These are phyloP conservation scores for Spongispora temasekensis DNA, from an alignment of 1,284 basidiomycete species.

Conservation along the genomic window DNA sequence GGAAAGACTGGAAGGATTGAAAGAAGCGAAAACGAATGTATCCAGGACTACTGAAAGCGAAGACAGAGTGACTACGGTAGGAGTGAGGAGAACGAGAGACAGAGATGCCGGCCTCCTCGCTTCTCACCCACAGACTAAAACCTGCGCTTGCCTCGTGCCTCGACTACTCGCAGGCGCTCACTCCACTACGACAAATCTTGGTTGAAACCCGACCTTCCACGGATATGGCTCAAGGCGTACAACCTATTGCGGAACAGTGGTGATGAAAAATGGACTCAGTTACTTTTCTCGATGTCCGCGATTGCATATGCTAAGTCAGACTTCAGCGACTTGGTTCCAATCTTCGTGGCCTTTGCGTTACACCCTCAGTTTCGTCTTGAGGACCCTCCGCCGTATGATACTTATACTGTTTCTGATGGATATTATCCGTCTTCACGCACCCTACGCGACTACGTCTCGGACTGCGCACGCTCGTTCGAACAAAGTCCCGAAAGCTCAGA, in stretches of 20 bases:
- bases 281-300: not conserved
- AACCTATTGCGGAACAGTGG: not conserved
- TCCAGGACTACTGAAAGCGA: too few species aligned
- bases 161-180: too few species aligned
- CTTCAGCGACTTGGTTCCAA: not conserved
- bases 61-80: too few species aligned
- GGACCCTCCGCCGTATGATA: not conserved
- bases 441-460: slow-evolving; percentile 2
- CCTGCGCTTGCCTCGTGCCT: too few species aligned
- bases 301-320: not conserved
- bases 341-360: not conserved
- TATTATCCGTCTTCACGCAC: slow-evolving; percentile 2
- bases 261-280: not conserved
- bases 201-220: not conserved
- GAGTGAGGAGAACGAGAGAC: too few species aligned
- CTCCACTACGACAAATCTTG: not conserved
- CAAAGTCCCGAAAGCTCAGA: slow-evolving; percentile 12
- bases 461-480: slow-evolving; percentile 11
- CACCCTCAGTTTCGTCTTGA: not conserved
- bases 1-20: too few species aligned
- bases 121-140: too few species aligned
- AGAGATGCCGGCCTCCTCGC: too few species aligned
- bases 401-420: slow-evolving; percentile 15
- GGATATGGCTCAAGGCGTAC: not conserved
- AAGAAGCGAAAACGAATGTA: too few species aligned